Base-by-base conservation (phyloP, 164 flowering plant genomes). In the Liriodendron chinense region DNA sequence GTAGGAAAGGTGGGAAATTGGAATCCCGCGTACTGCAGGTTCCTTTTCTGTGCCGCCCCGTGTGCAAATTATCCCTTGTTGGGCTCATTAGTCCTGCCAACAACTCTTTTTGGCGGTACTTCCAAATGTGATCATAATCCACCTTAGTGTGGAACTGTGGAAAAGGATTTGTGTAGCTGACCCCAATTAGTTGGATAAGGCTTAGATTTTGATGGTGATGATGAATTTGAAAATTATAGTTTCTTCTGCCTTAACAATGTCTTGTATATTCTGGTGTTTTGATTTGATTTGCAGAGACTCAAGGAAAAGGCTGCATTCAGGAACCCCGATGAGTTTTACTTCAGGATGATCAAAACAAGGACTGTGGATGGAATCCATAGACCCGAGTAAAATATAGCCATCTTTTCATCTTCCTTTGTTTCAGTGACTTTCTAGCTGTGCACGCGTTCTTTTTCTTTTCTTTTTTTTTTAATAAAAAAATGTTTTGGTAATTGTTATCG, bases 241-340 rank as follows among this genome's bases (percentile, higher is more conserved):
- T 34, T 7, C 0, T 34, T 34, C 7, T 53, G 18, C 59, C 18
- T 14, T 43, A 28, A 18, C 24, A 26, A 43, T 57, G 49, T 18
- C 21, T 70, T 56, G 23, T 65, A 5, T 62, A 16, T 76, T 21
- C 23, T 1, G 68, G 12, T 26, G 64, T 21, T 10, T 76, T 83
- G 43, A 1, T 75, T 64, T 79, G 59, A 2, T 76, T 62, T 70
- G 63, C 86, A 93, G 97, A 93, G 80, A 87, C 95, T 93, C 69
- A 85, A 79, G 77, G 97, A 93, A 85, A 93, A 90, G 75, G 98
- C 97, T 1, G 85, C 92, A 3, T 87, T 83, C 78, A 87, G 87
- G 82, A 94, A 94, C 77, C 97, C 97, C 2, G 98, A 94, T 86
- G 98, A 94, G 74, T 91, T 94, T 76, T 86, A 92, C 82, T 91